These are phyloP conservation scores for Solanum gandarillasii DNA, from an alignment of 257 asterid genomes.

Conservation along the genomic window DNA sequence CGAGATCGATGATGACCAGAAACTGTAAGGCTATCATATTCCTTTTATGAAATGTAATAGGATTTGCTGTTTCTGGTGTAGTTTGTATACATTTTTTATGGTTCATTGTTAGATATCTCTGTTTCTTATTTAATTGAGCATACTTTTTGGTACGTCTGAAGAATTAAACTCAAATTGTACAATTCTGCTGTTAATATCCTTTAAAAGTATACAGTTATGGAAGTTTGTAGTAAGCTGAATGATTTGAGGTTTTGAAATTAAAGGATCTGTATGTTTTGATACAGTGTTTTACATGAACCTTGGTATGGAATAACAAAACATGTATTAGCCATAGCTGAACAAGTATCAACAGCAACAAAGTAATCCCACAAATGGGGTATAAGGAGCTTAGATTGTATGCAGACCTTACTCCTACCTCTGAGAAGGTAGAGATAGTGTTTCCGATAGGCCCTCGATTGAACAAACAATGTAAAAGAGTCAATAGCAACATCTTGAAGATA, in stretches of 20 bases:
- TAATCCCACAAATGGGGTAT: neutral
- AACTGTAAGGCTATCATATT: slow-evolving; percentile 8
- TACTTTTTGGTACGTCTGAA: neutral
- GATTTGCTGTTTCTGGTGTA: neutral
- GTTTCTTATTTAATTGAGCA: neutral
- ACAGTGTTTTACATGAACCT: neutral
- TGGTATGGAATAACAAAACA: neutral
- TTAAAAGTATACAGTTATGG: neutral
- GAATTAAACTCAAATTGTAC: neutral
- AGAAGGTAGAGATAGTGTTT: neutral
- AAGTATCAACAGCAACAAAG: neutral
- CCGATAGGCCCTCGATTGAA: neutral
- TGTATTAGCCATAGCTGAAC: neutral
- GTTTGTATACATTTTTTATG: neutral
- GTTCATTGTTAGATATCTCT: neutral
- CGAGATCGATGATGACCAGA: slow-evolving; percentile 26
- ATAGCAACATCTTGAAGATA: neutral
- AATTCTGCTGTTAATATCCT: neutral
- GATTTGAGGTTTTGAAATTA: neutral
- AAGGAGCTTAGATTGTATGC: neutral
- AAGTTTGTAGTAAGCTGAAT: neutral
- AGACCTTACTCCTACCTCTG: neutral
- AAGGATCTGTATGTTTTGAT: neutral
- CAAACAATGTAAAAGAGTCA: neutral
- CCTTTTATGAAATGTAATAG: neutral